A percentile compares a stretch with the other conserved stretches of the same genome.
phyloP scores from a whole-genome alignment of 1,284 basidiomycete genomes.

The Microbotryum lychnidis-dioicae region DNA sequence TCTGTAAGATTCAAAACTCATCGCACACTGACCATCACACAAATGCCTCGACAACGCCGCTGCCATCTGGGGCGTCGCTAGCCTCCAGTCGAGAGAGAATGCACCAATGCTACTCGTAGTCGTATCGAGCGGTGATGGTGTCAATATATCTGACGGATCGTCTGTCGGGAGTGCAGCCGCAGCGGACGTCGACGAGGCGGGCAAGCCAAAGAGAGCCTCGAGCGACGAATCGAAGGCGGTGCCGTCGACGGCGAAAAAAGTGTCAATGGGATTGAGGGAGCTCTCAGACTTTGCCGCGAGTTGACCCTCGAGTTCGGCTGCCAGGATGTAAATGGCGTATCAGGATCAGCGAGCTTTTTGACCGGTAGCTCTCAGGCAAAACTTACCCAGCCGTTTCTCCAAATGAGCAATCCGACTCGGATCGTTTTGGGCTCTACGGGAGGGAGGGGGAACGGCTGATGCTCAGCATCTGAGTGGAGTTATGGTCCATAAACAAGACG shows the following conservation, averaged over 20 bases:
- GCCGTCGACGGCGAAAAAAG: background rate
- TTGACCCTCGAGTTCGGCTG: slow-evolving; percentile 3
- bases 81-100: slow-evolving; percentile 10
- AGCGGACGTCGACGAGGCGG: background rate
- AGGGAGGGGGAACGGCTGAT: background rate
- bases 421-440: background rate
- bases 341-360: background rate
- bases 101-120: slow-evolving; percentile 3
- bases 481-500: too few relatives aligned
- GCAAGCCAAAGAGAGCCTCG: background rate
- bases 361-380: too few relatives aligned
- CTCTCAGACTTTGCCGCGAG: background rate
- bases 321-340: too few relatives aligned
- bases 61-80: slow-evolving; percentile 16
- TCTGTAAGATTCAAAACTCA: too few relatives aligned
- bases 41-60: slow-evolving; percentile 9
- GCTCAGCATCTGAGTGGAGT: background rate
- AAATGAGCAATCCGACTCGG: slow-evolving; percentile 1
- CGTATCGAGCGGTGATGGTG: background rate
- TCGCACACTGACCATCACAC: slow-evolving; percentile 1
- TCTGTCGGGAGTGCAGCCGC: background rate
- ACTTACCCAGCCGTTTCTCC: background rate
- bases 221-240: background rate
- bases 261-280: background rate
- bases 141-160: background rate